Evolutionary conservation across 2,329 filamentous ascomycete species (phyloP).

Genomic region (Chalaropsis ovoidea): DNA sequence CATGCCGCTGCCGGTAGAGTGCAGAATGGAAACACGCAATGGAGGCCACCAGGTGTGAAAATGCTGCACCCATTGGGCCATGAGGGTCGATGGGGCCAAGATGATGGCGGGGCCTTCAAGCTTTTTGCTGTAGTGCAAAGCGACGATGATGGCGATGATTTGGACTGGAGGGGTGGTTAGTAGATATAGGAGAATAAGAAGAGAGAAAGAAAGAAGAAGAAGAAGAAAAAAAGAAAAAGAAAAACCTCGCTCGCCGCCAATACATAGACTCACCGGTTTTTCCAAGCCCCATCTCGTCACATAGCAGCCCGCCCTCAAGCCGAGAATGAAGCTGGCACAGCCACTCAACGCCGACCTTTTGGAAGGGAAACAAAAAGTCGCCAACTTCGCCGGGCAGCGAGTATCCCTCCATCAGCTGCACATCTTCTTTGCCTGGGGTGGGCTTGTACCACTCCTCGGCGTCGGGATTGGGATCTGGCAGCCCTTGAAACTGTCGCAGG

Average conservation of each 20-base stretch:
- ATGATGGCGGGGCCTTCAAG: conserved; percentile 78
- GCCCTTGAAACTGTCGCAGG: conserved; percentile 28
- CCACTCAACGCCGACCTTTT: conserved; percentile 96
- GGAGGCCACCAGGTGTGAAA: conserved; percentile 99
- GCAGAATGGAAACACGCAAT: conserved; percentile 86
- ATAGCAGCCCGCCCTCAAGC: conserved; percentile 84
- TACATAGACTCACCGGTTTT: conserved; percentile 52
- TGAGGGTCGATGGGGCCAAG: conserved; percentile 85
- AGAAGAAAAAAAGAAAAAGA: background rate
- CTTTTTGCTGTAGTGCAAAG: conserved; percentile 81
- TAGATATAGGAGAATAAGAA: conserved; percentile 20
- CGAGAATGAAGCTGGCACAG: conserved; percentile 84
- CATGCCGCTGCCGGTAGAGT: conserved; percentile 95
- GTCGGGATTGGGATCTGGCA: conserved; percentile 33
- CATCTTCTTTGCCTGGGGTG: conserved; percentile 71
- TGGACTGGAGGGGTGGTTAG: conserved; percentile 35
- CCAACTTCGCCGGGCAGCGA: conserved; percentile 86
- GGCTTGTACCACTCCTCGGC: conserved; percentile 69
- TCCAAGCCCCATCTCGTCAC: conserved; percentile 97
- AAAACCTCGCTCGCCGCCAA: too few relatives aligned
- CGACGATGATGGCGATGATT: conserved; percentile 68
- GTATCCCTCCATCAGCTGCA: conserved; percentile 62
- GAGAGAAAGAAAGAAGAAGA: background rate
- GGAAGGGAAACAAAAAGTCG: conserved; percentile 87
- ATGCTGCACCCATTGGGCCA: conserved; percentile 97